Evolutionary conservation across 1,284 basidiomycete genomes (phyloP).

Genomic region (Tetrapyrgos nigripes): DNA sequence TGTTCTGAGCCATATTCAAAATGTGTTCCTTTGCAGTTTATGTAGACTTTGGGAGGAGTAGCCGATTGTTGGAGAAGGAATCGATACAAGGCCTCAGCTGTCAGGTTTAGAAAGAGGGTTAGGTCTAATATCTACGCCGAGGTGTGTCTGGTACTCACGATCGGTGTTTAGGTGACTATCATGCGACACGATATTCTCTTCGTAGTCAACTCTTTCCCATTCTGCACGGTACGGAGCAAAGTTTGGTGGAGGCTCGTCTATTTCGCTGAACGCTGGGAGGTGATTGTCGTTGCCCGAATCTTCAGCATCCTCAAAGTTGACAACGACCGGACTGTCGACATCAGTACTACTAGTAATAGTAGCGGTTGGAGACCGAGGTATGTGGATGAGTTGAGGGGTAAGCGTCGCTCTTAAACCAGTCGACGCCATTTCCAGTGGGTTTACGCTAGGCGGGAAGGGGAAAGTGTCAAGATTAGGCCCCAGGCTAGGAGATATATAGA

Average conservation of each 20-base stretch:
- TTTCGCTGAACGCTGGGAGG: background rate
- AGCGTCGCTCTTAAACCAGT: background rate
- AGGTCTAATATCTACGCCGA: background rate
- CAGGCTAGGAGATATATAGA: too few relatives aligned
- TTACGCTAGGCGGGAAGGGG: background rate
- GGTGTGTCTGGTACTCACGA: slow-evolving; percentile 35
- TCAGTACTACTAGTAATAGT: too few relatives aligned
- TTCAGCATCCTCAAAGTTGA: background rate
- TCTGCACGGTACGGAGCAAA: background rate
- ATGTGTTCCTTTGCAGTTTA: slow-evolving; percentile 66
- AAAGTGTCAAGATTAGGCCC: too few relatives aligned
- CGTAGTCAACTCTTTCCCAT: slow-evolving; percentile 38
- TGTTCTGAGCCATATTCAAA: slow-evolving; percentile 52
- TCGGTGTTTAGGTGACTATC: slow-evolving; percentile 77
- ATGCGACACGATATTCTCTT: slow-evolving; percentile 67
- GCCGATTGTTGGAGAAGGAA: slow-evolving; percentile 68
- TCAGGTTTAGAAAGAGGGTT: background rate
- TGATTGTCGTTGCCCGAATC: background rate
- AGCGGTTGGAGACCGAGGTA: too few relatives aligned
- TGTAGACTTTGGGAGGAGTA: slow-evolving; percentile 51
- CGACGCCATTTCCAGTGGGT: background rate
- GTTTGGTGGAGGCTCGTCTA: background rate
- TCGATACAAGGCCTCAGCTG: slow-evolving; percentile 68
- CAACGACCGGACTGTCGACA: background rate
- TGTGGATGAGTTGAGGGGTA: too few relatives aligned